Evolutionary conservation across 805 yeast genomes (phyloP).

Genomic region (Yamadazyma sp.): DNA sequence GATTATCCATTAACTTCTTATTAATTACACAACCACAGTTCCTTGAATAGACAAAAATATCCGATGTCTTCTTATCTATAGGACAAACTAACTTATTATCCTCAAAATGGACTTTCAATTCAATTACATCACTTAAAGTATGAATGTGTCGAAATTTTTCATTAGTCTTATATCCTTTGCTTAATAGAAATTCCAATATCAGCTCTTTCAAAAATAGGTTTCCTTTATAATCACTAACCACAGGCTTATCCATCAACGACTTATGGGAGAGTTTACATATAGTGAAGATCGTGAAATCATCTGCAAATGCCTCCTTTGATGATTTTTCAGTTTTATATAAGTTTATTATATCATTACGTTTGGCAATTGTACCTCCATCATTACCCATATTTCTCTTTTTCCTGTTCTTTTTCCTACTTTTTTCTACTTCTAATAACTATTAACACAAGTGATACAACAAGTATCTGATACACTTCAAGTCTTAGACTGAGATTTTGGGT

Average conservation of each 20-base stretch:
- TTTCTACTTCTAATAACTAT: too few relatives aligned
- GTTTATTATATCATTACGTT: conserved; percentile 48
- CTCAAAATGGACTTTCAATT: conserved; percentile 21
- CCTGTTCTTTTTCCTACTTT: too few relatives aligned
- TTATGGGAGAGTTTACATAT: conserved; percentile 46
- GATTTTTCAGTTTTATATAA: conserved; percentile 18
- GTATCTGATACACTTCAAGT: not conserved
- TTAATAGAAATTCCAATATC: conserved; percentile 54
- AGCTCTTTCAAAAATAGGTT: conserved; percentile 61
- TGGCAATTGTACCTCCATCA: conserved; percentile 74
- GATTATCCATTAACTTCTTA: conserved; percentile 18
- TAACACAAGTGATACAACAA: too few relatives aligned
- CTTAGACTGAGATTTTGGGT: not conserved
- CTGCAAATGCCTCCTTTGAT: conserved; percentile 13
- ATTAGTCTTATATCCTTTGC: conserved; percentile 21
- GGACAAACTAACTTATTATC: conserved; percentile 28
- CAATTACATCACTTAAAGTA: conserved; percentile 24
- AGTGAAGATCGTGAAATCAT: conserved; percentile 15
- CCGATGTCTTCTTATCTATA: conserved; percentile 16
- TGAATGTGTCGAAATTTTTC: conserved; percentile 19
- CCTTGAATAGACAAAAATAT: conserved; percentile 28
- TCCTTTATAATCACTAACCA: conserved; percentile 72
- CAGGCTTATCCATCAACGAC: conserved; percentile 39
- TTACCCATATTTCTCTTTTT: conserved; percentile 40
- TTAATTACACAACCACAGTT: conserved; percentile 40